Evolutionary conservation across 2,329 filamentous ascomycete species (phyloP).

Genomic region (Apiospora saccharicola): DNA sequence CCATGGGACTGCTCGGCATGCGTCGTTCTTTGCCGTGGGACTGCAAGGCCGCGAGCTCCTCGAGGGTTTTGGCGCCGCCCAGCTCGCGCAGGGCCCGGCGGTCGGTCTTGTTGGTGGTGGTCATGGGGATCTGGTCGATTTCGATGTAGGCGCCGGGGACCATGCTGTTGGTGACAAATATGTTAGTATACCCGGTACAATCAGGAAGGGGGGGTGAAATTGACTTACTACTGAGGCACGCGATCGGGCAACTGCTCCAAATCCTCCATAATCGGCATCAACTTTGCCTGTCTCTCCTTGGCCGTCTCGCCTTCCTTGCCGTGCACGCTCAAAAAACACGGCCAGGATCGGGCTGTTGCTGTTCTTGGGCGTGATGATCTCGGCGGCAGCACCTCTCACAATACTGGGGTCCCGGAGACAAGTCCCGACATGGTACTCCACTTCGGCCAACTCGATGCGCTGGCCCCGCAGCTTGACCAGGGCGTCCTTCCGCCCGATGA

Average conservation of each 20-base stretch:
- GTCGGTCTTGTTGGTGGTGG: constrained; percentile 11
- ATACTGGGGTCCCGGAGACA: neutral
- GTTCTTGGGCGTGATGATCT: constrained; percentile 14
- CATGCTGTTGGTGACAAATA: neutral
- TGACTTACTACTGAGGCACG: constrained; percentile 22
- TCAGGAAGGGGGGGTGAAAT: too few species aligned
- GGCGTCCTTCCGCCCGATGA: constrained; percentile 9
- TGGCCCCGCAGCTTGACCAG: constrained; percentile 12
- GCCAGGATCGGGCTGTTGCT: constrained; percentile 9
- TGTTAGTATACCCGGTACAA: neutral
- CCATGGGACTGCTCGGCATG: constrained; percentile 1
- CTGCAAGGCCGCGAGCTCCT: constrained; percentile 15
- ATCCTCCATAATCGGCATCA: constrained; percentile 4
- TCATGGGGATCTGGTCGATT: constrained; percentile 14
- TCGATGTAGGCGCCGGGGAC: constrained; percentile 16
- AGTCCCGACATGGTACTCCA: neutral
- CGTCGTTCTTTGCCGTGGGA: neutral
- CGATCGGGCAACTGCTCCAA: constrained; percentile 18
- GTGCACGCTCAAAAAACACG: constrained; percentile 12
- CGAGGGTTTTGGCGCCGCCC: neutral
- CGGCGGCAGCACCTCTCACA: neutral
- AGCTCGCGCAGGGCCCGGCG: constrained; percentile 21
- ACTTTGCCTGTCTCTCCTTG: neutral
- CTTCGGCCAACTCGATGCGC: constrained; percentile 6
- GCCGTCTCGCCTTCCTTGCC: neutral